A percentile compares a stretch with the other conserved stretches of the same genome.
These are phyloP conservation scores for Gaertneriomyces sp. DNA, from an alignment of 192 early-diverging fungal species.

Conservation along the genomic window DNA sequence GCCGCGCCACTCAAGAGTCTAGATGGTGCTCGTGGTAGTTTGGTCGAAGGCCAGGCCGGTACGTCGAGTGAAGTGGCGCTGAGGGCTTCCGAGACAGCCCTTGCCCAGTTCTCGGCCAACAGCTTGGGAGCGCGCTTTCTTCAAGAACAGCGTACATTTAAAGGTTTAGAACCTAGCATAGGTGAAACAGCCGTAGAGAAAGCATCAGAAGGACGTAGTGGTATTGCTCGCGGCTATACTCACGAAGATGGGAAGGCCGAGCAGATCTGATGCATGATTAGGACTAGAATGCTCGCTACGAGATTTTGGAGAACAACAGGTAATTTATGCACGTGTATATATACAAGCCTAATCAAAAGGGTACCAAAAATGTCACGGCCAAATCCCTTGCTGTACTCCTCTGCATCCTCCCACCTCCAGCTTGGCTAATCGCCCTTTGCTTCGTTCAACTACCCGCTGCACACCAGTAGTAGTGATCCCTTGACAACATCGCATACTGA, in stretches of 20 bases:
- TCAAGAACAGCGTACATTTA: conserved; percentile 66
- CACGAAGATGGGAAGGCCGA: conserved; percentile 20
- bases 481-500: conserved; percentile 3
- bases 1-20: conserved; percentile 6
- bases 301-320: background rate
- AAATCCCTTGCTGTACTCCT: too few relatives aligned
- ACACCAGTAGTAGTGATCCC: background rate
- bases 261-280: background rate
- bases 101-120: conserved; percentile 50
- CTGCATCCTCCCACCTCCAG: too few relatives aligned
- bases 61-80: conserved; percentile 24
- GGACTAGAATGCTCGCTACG: background rate
- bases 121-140: conserved; percentile 71
- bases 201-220: conserved; percentile 73
- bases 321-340: background rate
- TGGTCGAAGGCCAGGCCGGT: conserved; percentile 20
- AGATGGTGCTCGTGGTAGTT: conserved; percentile 20
- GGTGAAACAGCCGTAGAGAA: conserved; percentile 58
- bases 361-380: too few relatives aligned
- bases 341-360: background rate
- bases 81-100: conserved; percentile 45
- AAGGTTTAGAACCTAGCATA: conserved; percentile 72
- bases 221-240: conserved; percentile 62
- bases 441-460: conserved; percentile 2
- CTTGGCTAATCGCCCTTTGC: background rate